phyloP scores from a whole-genome alignment of 179 eudicot genomes.

The Spergularia azorica region DNA sequence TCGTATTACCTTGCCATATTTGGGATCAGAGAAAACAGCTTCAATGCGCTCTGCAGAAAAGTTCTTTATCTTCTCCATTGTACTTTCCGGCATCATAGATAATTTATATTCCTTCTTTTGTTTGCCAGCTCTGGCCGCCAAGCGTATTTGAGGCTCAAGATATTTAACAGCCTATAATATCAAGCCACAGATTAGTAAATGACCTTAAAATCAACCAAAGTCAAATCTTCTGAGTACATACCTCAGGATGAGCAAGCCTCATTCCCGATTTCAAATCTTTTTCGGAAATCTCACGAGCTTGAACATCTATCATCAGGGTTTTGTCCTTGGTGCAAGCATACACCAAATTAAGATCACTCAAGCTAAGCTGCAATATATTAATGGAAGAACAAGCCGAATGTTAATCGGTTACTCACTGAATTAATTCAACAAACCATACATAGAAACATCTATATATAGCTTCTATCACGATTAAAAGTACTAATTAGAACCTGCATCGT shows the following conservation, averaged over 20 bases:
- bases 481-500: no score
- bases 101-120: slow-evolving; percentile 78
- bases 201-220: background rate
- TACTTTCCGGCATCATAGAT: slow-evolving; percentile 72
- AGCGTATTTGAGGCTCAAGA: slow-evolving; percentile 87
- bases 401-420: background rate
- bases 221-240: slow-evolving; percentile 22
- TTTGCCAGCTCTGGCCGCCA: slow-evolving; percentile 89
- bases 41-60: slow-evolving; percentile 74
- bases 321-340: slow-evolving; percentile 97
- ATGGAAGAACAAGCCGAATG: slow-evolving; percentile 15
- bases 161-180: slow-evolving; percentile 76
- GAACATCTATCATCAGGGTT: slow-evolving; percentile 97
- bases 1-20: slow-evolving; percentile 77
- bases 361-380: slow-evolving; percentile 60
- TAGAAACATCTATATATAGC: slow-evolving; percentile 2
- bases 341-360: slow-evolving; percentile 93
- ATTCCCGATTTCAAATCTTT: slow-evolving; percentile 81
- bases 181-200: slow-evolving; percentile 20
- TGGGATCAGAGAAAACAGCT: slow-evolving; percentile 88
- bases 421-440: background rate
- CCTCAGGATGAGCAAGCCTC: slow-evolving; percentile 96
- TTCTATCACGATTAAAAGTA: no score
- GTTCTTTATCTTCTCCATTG: slow-evolving; percentile 74
- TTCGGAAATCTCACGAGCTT: slow-evolving; percentile 92